phyloP scores from a whole-genome alignment of 495 filamentous ascomycete species.

The Astrothelium subdiscretum region DNA sequence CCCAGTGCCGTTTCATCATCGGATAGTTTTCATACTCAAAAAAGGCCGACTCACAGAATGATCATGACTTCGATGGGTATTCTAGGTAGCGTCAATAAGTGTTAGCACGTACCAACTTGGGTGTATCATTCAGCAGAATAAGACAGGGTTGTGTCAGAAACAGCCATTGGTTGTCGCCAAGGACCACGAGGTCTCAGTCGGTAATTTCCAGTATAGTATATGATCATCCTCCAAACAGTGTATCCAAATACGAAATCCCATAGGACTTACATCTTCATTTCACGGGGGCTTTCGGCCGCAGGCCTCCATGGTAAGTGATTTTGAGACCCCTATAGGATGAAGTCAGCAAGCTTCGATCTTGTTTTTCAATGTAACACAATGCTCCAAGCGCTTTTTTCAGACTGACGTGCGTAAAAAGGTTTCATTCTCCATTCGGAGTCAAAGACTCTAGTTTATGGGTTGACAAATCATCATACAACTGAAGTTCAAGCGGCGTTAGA shows the following conservation, averaged over 20 bases:
- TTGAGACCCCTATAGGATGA: neutral
- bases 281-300: neutral
- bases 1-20: slow-evolving; percentile 99
- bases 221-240: slow-evolving; percentile 58
- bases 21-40: slow-evolving; percentile 10
- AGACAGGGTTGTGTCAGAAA: slow-evolving; percentile 51
- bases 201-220: slow-evolving; percentile 99
- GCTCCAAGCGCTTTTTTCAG: too few relatives aligned
- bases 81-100: too few relatives aligned
- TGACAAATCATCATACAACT: neutral
- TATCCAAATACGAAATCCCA: slow-evolving; percentile 2
- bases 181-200: slow-evolving; percentile 70
- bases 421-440: slow-evolving; percentile 82
- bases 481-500: neutral
- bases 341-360: neutral
- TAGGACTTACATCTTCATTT: slow-evolving; percentile 2
- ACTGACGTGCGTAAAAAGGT: slow-evolving; percentile 97
- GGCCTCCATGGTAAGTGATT: neutral
- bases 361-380: too few relatives aligned
- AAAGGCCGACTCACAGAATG: slow-evolving; percentile 13
- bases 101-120: neutral
- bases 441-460: slow-evolving; percentile 96
- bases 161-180: slow-evolving; percentile 85
- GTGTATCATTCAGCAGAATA: neutral
- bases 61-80: neutral